phyloP scores from a whole-genome alignment of 805 yeast species.

The Candida nonsorbophila region DNA sequence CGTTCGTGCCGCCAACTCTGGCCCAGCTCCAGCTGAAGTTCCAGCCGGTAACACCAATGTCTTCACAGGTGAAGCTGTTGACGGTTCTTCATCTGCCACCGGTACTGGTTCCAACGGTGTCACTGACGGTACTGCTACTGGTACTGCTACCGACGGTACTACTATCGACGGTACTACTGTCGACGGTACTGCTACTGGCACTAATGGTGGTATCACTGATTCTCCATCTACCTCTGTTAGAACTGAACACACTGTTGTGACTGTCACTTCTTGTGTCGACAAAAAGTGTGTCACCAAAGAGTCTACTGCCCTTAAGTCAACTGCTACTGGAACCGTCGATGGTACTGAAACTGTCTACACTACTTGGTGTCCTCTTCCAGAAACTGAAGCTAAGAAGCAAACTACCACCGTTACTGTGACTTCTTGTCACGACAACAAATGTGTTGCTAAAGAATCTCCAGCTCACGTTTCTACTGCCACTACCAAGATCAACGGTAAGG shows the following conservation, averaged over 20 bases:
- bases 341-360: slow-evolving; percentile 6
- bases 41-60: too few species aligned
- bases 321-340: slow-evolving; percentile 2
- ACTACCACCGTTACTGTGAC: slow-evolving; percentile 2
- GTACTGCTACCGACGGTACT: background rate
- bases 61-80: too few species aligned
- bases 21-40: slow-evolving; percentile 1
- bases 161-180: slow-evolving; percentile 1
- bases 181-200: background rate
- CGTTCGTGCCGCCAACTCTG: too few species aligned
- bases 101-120: background rate
- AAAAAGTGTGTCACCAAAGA: too few species aligned
- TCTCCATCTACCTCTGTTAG: slow-evolving; percentile 5
- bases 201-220: background rate
- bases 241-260: slow-evolving; percentile 21
- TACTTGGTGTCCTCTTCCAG: slow-evolving; percentile 8
- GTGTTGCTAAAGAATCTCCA: too few species aligned
- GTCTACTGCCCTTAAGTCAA: too few species aligned
- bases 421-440: slow-evolving; percentile 23
- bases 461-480: slow-evolving; percentile 4
- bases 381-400: slow-evolving; percentile 5
- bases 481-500: slow-evolving; percentile 4
- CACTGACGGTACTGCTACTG: background rate
- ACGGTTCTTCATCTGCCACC: background rate
- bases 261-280: slow-evolving; percentile 31